Evolutionary conservation across 1,284 basidiomycete species (phyloP), one percentile per base, ranked within the genome.

Genomic region (Takashimella koratensis): DNA sequence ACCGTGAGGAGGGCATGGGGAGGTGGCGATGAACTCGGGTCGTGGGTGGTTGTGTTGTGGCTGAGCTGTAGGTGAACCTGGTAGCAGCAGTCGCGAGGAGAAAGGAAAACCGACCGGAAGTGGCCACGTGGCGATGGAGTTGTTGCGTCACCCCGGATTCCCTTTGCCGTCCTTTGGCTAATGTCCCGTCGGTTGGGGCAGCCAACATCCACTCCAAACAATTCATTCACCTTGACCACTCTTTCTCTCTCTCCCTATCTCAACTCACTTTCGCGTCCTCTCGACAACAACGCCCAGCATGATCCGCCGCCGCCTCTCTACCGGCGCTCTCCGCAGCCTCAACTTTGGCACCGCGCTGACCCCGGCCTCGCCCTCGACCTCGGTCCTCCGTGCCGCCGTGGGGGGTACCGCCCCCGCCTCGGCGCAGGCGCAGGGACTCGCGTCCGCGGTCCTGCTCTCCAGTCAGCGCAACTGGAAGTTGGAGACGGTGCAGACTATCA

Each of bases 371-470:
- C 53, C 59, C 30, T 41, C 63, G 5, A 24, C 62, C 3, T 47
- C 49, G 2, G 47, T 53, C 3, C 8, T 16, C 16, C 30, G 8
- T 16, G 53, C 60, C 24, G 50, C 51, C 45, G 52, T 58, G 1
- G 54, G 50, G 27, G 60, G 59, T 47, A 21, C 3, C 23, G 11
- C 39, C 23, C 30, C 44, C 52, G 47, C 58, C 44, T 30, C 49
- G 10, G 39, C 51, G 20, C 46, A 53, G 40, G 40, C 51, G 25
- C 67, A 67, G 50, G 56, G 64, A 8, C 66, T 88, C 52, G 86
- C 84, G 41, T 87, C 86, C 8, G 81, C 85, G 10, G 83, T 85
- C 25, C 80, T 88, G 40, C 80, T 87, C 56, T 81, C 79, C 43
- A 81, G 81, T 55, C 79, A 82, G 53, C 85, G 84, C 80, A 82